Evolutionary conservation across 345 rosid species (phyloP).

Genomic region (Noccaea caerulescens): DNA sequence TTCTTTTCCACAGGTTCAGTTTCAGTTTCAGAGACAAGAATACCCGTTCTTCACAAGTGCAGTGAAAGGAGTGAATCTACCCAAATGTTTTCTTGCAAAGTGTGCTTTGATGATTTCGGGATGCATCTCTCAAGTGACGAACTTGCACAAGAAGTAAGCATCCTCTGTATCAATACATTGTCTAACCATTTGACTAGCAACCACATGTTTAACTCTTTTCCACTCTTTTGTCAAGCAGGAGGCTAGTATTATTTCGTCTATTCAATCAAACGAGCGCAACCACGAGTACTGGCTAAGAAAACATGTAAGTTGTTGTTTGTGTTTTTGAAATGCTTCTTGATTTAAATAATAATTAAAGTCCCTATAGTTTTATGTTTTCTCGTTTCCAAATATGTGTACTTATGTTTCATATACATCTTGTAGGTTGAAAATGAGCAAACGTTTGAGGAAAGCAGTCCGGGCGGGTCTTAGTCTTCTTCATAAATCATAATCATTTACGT

Average conservation of each 20-base stretch:
- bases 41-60: constrained; percentile 7
- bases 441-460: too few species aligned
- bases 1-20: constrained; percentile 20
- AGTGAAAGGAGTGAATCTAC: constrained; percentile 5
- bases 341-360: too few species aligned
- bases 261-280: too few species aligned
- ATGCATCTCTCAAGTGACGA: constrained; percentile 19
- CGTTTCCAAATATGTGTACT: too few species aligned
- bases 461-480: too few species aligned
- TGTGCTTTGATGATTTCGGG: not conserved
- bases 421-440: too few species aligned
- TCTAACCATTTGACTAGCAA: constrained; percentile 5
- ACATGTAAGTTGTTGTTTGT: too few species aligned
- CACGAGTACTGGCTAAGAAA: too few species aligned
- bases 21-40: constrained; percentile 20
- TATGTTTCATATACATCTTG: too few species aligned
- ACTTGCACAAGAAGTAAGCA: not conserved
- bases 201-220: not conserved
- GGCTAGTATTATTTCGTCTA: not conserved
- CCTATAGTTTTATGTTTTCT: too few species aligned
- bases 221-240: constrained; percentile 19
- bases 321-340: too few species aligned
- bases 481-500: too few species aligned
- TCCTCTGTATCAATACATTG: not conserved
- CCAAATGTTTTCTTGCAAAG: constrained; percentile 6